Conservation (phyloP, 106 monocot species). For the Xerophyta viscosa region DNA sequence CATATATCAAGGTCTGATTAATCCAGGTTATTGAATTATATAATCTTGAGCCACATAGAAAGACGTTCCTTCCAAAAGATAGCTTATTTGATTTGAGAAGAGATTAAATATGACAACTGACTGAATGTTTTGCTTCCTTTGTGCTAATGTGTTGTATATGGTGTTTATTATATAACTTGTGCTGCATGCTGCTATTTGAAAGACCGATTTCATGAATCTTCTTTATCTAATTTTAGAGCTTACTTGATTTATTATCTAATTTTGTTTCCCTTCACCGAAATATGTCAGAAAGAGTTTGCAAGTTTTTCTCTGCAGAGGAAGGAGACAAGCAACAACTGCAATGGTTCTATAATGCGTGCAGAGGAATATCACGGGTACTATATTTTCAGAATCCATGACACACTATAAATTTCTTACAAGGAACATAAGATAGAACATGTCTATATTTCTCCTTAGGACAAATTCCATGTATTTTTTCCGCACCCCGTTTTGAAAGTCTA, state of each 20-base stretch:
- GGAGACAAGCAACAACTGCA: conserved; percentile 79
- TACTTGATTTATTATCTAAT: too few species aligned
- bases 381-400: neutral
- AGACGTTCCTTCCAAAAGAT: too few species aligned
- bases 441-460: neutral
- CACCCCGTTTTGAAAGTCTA: too few species aligned
- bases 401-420: neutral
- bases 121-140: neutral
- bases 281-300: conserved; percentile 60
- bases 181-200: too few species aligned
- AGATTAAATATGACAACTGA: too few species aligned
- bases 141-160: neutral
- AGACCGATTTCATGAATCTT: neutral
- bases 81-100: too few species aligned
- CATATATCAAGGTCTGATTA: too few species aligned
- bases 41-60: too few species aligned
- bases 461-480: too few species aligned
- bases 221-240: neutral
- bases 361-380: conserved; percentile 62
- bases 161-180: neutral
- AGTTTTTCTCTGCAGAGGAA: conserved; percentile 69
- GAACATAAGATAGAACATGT: neutral
- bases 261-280: too few species aligned
- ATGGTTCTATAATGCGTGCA: conserved; percentile 71
- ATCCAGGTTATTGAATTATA: too few species aligned